A percentile compares a stretch with the other conserved stretches of the same genome.
These are phyloP conservation scores for Sporothrix protearum DNA, from an alignment of 2,329 filamentous ascomycete genomes.

Conservation along the genomic window DNA sequence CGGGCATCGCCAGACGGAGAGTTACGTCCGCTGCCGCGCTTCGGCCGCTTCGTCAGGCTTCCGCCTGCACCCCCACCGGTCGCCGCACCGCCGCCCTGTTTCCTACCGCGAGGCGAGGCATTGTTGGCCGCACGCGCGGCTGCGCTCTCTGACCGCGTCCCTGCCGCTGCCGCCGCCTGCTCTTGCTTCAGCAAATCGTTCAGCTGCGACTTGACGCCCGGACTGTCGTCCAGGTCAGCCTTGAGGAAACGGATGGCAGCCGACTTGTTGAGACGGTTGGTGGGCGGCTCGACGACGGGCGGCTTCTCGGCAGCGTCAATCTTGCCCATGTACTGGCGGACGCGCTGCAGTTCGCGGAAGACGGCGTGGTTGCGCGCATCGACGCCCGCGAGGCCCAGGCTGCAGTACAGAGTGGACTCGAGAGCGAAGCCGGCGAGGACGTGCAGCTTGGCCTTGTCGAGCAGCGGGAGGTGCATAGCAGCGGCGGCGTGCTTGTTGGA, in stretches of 20 bases:
- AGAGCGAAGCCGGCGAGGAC: slow-evolving; percentile 84
- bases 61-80: not conserved
- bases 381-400: slow-evolving; percentile 69
- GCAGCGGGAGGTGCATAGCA: slow-evolving; percentile 76
- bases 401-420: slow-evolving; percentile 85
- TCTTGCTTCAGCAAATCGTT: slow-evolving; percentile 55
- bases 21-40: slow-evolving; percentile 15
- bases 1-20: not conserved
- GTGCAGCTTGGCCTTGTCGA: slow-evolving; percentile 93
- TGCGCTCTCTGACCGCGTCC: slow-evolving; percentile 5
- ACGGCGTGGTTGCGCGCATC: slow-evolving; percentile 82
- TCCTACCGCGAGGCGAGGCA: slow-evolving; percentile 8
- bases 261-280: slow-evolving; percentile 62
- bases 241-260: slow-evolving; percentile 80
- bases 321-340: slow-evolving; percentile 90
- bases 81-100: slow-evolving; percentile 16
- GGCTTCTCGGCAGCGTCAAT: slow-evolving; percentile 73
- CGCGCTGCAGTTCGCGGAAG: slow-evolving; percentile 77
- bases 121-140: not conserved
- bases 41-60: slow-evolving; percentile 24
- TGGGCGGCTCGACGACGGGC: slow-evolving; percentile 38
- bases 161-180: slow-evolving; percentile 23
- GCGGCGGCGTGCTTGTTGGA: slow-evolving; percentile 46
- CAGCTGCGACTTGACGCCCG: slow-evolving; percentile 50
- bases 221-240: slow-evolving; percentile 60